Evolutionary conservation across 78 protist species (phyloP).

Genomic region (Paratrimastix pyriformis): DNA sequence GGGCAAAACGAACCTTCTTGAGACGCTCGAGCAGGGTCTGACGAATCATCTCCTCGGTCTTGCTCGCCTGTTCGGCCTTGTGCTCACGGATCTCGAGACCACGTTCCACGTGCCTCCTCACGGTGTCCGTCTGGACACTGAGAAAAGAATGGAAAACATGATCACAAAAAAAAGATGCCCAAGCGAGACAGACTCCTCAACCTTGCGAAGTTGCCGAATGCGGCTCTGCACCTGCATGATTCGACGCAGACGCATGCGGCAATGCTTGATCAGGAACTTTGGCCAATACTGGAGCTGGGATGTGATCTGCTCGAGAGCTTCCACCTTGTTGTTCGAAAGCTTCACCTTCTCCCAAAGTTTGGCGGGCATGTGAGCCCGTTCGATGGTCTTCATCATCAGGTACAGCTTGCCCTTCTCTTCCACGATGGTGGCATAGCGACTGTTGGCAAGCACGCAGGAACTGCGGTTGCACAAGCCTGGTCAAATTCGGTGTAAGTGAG

Average conservation of each 20-base stretch:
- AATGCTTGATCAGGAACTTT: background rate
- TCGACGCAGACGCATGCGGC: background rate
- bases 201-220: background rate
- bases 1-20: background rate
- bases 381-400: conserved; percentile 5
- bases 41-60: background rate
- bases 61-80: conserved; percentile 11
- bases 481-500: too few species aligned
- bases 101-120: conserved; percentile 25
- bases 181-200: background rate
- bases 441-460: conserved; percentile 20
- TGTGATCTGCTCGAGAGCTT: background rate
- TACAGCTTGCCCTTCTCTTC: conserved; percentile 20
- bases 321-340: conserved; percentile 3
- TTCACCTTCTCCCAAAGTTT: conserved; percentile 17
- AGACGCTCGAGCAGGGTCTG: background rate
- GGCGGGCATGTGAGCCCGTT: conserved; percentile 19
- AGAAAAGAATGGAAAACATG: background rate
- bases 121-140: background rate
- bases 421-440: conserved; percentile 20
- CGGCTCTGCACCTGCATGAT: background rate
- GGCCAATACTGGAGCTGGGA: background rate
- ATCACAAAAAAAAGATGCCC: background rate
- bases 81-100: background rate
- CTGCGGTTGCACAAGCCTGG: conserved; percentile 18